Percentiles rank a stretch among this genome's conserved stretches.
Conservation (phyloP, 1,284 basidiomycete species). For the Papiliotrema nemorosa region DNA sequence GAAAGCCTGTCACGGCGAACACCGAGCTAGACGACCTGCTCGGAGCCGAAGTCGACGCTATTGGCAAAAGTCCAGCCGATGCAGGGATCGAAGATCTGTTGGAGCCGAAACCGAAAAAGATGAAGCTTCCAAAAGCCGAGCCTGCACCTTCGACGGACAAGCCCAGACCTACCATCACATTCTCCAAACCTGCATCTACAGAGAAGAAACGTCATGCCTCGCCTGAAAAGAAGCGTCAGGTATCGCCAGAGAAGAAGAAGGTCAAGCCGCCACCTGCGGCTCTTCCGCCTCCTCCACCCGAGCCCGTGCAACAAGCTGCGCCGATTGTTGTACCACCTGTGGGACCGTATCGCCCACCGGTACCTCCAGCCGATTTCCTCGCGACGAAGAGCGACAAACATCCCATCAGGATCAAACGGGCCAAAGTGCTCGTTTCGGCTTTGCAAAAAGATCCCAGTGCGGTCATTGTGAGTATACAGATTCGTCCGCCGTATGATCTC, state of each 20-base stretch:
- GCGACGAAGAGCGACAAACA: slow-evolving; percentile 24
- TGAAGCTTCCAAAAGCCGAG: slow-evolving; percentile 17
- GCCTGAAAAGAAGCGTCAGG: background rate
- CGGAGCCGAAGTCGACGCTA: slow-evolving; percentile 45
- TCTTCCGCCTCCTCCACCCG: slow-evolving; percentile 1
- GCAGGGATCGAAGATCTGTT: slow-evolving; percentile 30
- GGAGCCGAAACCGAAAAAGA: slow-evolving; percentile 31
- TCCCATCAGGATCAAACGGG: slow-evolving; percentile 73
- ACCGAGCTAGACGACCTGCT: slow-evolving; percentile 42
- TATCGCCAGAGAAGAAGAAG: background rate
- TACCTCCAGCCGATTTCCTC: slow-evolving; percentile 28
- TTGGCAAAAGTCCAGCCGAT: slow-evolving; percentile 23
- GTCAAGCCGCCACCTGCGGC: slow-evolving; percentile 2
- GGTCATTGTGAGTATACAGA: slow-evolving; percentile 51
- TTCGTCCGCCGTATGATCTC: background rate
- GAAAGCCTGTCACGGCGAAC: slow-evolving; percentile 11
- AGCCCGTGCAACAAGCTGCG: background rate
- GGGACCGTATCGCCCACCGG: slow-evolving; percentile 32
- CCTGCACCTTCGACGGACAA: slow-evolving; percentile 1
- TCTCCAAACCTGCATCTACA: background rate
- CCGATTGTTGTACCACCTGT: background rate
- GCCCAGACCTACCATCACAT: background rate
- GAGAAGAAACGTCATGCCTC: background rate
- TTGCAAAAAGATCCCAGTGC: slow-evolving; percentile 68
- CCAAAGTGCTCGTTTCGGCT: slow-evolving; percentile 65